A percentile compares a stretch with the other conserved stretches of the same genome.
phyloP scores from a whole-genome alignment of 176 grass and related monocot genomes.

The Microstegium vimineum region DNA sequence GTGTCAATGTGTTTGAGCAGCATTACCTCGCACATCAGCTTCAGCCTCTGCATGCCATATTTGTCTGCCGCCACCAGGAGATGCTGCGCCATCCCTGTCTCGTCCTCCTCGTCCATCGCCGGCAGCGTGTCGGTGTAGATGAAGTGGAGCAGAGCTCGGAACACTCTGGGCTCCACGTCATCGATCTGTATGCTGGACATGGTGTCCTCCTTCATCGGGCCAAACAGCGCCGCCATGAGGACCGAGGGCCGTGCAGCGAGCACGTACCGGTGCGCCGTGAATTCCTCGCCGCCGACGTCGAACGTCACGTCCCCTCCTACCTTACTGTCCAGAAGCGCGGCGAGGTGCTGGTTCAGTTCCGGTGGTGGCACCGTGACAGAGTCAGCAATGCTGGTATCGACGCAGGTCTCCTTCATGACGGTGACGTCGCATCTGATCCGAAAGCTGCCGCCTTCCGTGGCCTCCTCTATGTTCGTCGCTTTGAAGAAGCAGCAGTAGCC shows the following conservation, averaged over 20 bases:
- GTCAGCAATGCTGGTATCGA: too few relatives aligned
- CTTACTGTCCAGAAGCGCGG: not conserved
- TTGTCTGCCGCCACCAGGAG: too few relatives aligned
- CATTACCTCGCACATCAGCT: slow-evolving; percentile 25
- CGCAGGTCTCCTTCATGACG: not conserved
- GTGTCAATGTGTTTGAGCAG: not conserved
- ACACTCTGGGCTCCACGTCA: slow-evolving; percentile 29
- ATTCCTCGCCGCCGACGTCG: slow-evolving; percentile 15
- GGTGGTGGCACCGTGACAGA: not conserved
- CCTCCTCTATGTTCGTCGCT: not conserved
- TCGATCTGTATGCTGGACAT: slow-evolving; percentile 1
- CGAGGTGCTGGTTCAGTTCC: slow-evolving; percentile 15
- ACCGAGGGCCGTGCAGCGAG: slow-evolving; percentile 32
- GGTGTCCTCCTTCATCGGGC: not conserved
- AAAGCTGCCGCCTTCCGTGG: not conserved
- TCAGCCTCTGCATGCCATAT: too few relatives aligned
- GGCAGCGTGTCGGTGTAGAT: too few relatives aligned
- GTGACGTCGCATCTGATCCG: not conserved
- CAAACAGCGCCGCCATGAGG: slow-evolving; percentile 19
- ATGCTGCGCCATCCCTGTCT: too few relatives aligned
- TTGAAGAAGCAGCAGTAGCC: too few relatives aligned
- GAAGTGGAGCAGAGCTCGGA: slow-evolving; percentile 38
- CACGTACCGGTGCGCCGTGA: slow-evolving; percentile 18
- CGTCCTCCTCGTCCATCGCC: too few relatives aligned
- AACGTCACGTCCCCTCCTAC: slow-evolving; percentile 16